Evolutionary conservation across 1,139 yeast species (phyloP), one percentile per base, ranked within the genome.

Genomic region (Candida labiduridarum): DNA sequence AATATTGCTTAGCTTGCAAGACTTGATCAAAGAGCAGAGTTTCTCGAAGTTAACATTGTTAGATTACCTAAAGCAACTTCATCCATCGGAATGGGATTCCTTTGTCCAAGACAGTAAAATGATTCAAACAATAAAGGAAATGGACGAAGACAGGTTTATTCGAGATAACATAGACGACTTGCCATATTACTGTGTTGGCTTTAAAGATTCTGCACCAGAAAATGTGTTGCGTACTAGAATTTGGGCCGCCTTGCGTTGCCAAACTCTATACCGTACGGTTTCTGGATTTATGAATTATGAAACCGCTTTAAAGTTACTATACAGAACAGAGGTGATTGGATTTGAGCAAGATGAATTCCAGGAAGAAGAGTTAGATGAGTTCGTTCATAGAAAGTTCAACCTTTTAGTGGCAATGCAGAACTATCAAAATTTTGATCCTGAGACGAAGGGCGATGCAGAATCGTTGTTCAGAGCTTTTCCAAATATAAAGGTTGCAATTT

Each of bases 191-290:
- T 83, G 85, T 57, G 68, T 88, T 50, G 96, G 96, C 0, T 89
- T 86, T 64, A 84, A 83, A 53, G 71, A 79, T 11, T 77, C 89
- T 0, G 74, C 81, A 7, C 84, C 87, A 0, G 84, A 83, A 51
- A 81, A 78, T 55, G 78, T 82, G 1, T 62, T 86, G 52, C 69
- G 95, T 59, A 87, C 96, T 1, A 74, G 96, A 58, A 77, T 88
- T 1, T 89, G 96, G 96, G 87, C 95, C 0, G 87, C 96, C 0
- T 67, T 85, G 48, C 73, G 96, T 56, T 80, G 89, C 2, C 96
- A 89, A 61, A 89, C 96, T 0, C 70, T 89, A 46, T 89, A 85
- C 58, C 72, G 96, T 14, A 89, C 96, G 0, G 75, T 88, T 2
- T 80, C 90, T 0, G 96, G 96, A 0, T 88, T 89, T 58, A 79